Evolutionary conservation across 805 yeast genomes (phyloP), one percentile per base, ranked within the genome.

Genomic region (Candida ascalaphidarum): DNA sequence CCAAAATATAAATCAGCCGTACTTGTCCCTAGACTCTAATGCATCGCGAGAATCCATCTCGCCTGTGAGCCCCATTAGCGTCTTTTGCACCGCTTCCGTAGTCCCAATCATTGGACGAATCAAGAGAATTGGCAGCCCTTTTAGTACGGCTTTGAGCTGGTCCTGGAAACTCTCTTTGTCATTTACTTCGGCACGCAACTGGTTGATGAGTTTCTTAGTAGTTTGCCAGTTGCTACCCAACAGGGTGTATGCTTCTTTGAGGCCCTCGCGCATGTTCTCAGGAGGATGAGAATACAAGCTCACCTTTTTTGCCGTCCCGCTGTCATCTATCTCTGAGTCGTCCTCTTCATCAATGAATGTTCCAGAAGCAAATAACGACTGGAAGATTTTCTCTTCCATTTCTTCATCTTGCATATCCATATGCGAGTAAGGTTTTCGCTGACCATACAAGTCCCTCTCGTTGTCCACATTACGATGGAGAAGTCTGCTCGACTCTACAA

Each of bases 241-340:
- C 3, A 94, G 73, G 27, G 61, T 61, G 48, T 79, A 82, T 0
- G 96, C 96, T n/a, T 68, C 65, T 33, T 64, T 67, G 11, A 88
- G 48, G 0, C 97, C 97, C 39, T 78, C 78, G 35, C 69, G 72
- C 14, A 82, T 50, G 31, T 69, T 73, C 9, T 58, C 58, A 0
- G 97, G 97, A 48, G 84, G 96, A 45, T 83, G 74, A 1, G 95
- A 84, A 51, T 86, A 85, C 13, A 81, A 61, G 55, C 94, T 82
- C 4, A 81, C 65, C 11, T 52, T 28, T 32, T 58, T 60, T 30
- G 59, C 68, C 18, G 8, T n/a, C n/a, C n/a, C n/a, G n/a, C n/a
- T n/a, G n/a, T n/a, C n/a, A n/a, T 17, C 22, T 24, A 23, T 21
- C 12, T 33, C 10, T 23, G 19, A 12, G 17, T 27, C 23, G 11